Evolutionary conservation across 805 yeast species (phyloP), one percentile per base, ranked within the genome.

Genomic region (Kluyveromyces aestuarii): DNA sequence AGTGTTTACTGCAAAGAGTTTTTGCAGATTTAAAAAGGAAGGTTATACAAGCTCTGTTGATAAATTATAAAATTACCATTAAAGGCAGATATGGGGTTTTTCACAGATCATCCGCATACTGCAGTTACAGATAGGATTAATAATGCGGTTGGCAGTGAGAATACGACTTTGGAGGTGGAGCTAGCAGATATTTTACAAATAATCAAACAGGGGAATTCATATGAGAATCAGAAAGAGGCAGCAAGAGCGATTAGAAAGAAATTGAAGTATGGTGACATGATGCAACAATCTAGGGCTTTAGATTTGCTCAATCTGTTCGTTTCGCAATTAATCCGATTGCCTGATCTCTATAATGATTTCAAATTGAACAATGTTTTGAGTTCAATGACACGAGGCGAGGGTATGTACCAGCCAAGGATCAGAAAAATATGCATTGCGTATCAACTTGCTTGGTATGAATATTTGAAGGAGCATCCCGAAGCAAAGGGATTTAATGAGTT

Each of bases 231-330:
- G 65, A 72, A 35, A 33, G 99, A 93, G 63, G 91, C 95, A 1
- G 97, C 97, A 0, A 73, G 98, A 40, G 95, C 96, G 1, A 69
- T 93, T 19, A 76, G 99, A 45, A 93, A 93, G 72, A 81, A 82
- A 59, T 69, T 93, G 61, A 93, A 95, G 68, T 85, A 91, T 61
- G 98, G 97, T n/a, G 60, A 73, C 2, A 61, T 67, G 5, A 66
- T 70, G 17, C 84, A 83, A 54, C 95, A 87, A 62, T 57, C 76
- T 47, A 77, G 86, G 42, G 85, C 95, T 0, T 64, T 89, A 68
- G 83, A 59, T 45, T 49, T 84, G 11, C 64, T 82, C 38, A 86
- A 84, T 55, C 67, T 78, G 17, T 62, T 84, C 19, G 80, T 84
- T 1, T 52, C 62, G 11, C 64, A 63, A 48, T 59, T 60, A 19